phyloP scores from a whole-genome alignment of 2,329 filamentous ascomycete genomes.

The Apiospora aurea region DNA sequence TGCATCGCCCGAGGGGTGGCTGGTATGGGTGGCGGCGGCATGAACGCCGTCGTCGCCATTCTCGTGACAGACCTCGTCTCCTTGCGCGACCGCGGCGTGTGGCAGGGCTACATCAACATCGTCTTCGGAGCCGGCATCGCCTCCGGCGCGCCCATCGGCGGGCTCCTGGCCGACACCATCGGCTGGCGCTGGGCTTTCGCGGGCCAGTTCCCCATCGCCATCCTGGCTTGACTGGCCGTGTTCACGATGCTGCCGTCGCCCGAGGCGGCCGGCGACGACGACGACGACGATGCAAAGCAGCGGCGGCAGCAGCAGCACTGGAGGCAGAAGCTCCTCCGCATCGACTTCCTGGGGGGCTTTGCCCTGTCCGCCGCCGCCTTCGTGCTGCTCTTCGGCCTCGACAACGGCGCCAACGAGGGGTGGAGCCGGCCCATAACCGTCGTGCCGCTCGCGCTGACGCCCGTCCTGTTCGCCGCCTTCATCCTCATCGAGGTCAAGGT shows the following conservation, averaged over 20 bases:
- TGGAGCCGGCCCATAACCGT: conserved; percentile 66
- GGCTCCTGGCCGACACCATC: conserved; percentile 73
- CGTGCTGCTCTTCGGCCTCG: conserved; percentile 71
- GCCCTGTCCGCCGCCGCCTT: conserved; percentile 71
- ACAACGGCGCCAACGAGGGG: conserved; percentile 75
- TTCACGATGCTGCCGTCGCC: conserved; percentile 71
- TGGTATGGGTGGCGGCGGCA: conserved; percentile 65
- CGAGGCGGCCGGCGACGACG: conserved; percentile 53
- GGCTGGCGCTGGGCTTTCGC: conserved; percentile 82
- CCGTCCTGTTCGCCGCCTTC: conserved; percentile 70
- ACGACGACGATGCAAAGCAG: background rate
- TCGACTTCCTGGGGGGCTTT: conserved; percentile 77
- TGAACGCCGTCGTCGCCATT: conserved; percentile 68
- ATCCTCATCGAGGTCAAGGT: conserved; percentile 72
- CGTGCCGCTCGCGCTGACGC: conserved; percentile 57
- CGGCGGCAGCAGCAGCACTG: conserved; percentile 52
- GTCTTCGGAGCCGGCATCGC: conserved; percentile 73
- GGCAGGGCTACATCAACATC: conserved; percentile 71
- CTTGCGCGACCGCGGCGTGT: conserved; percentile 67
- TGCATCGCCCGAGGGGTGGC: conserved; percentile 59
- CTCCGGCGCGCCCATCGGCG: conserved; percentile 73
- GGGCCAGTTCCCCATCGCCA: conserved; percentile 72
- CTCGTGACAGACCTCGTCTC: conserved; percentile 69
- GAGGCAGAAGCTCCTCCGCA: conserved; percentile 68
- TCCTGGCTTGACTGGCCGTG: conserved; percentile 70